A percentile compares a stretch with the other conserved stretches of the same genome.
These are phyloP conservation scores for Saksenaea vasiformis DNA, from an alignment of 371 early-diverging fungal species.

Conservation along the genomic window DNA sequence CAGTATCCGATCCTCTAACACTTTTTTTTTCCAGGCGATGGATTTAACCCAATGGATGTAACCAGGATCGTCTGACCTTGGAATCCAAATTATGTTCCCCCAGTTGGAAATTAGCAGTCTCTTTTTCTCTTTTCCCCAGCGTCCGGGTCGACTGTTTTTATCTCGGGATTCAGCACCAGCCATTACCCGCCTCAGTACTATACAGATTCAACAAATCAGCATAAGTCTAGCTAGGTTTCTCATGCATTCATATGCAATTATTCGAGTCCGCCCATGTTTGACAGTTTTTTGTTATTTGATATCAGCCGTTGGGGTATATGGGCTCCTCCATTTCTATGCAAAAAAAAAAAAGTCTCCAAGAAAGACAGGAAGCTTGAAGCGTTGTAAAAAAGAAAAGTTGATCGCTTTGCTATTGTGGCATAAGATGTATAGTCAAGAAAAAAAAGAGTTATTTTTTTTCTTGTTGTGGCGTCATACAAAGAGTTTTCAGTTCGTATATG, in stretches of 20 bases:
- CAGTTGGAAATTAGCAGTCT: neutral
- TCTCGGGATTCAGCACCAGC: constrained; percentile 4
- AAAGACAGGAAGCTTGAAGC: neutral
- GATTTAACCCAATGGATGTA: neutral
- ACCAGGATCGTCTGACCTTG: neutral
- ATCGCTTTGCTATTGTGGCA: too few species aligned
- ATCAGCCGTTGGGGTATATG: neutral
- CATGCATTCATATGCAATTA: neutral
- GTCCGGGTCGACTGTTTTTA: neutral
- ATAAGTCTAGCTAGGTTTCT: neutral
- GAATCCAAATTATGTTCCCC: neutral
- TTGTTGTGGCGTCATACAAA: constrained; percentile 2
- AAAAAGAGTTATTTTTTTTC: neutral
- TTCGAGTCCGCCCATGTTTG: constrained; percentile 1
- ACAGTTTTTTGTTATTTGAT: neutral
- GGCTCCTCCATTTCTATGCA: neutral
- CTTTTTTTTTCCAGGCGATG: neutral
- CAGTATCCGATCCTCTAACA: neutral
- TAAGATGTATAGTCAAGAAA: too few species aligned
- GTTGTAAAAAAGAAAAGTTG: neutral
- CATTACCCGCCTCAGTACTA: neutral
- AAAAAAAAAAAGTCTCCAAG: neutral
- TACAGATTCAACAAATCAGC: neutral
- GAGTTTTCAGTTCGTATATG: neutral
- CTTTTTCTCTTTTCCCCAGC: neutral